Percentiles rank a stretch among this genome's conserved stretches.
phyloP scores from a whole-genome alignment of 2,329 filamentous ascomycete species.

The Periconia digitata region DNA sequence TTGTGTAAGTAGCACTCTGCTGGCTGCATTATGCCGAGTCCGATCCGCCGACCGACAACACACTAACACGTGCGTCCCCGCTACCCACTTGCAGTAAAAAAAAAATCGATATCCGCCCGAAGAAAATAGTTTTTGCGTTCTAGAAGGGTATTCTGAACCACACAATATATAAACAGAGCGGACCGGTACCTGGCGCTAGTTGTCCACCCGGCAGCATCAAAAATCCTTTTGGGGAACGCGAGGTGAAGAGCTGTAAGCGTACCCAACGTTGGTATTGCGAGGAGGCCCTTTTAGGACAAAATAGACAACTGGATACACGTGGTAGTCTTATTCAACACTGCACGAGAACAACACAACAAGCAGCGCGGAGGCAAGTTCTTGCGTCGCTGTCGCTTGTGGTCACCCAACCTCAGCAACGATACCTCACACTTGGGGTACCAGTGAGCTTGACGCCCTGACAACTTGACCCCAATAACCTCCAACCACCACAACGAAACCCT shows the following conservation, averaged over 20 bases:
- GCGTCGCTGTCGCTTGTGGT: slow-evolving; percentile 17
- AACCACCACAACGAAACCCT: neutral
- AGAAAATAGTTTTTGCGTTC: neutral
- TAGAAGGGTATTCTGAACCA: neutral
- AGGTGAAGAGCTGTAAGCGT: too few relatives aligned
- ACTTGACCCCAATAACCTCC: neutral
- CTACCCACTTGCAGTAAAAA: neutral
- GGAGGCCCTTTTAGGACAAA: neutral
- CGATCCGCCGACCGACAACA: neutral
- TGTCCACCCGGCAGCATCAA: too few relatives aligned
- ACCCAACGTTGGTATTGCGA: too few relatives aligned
- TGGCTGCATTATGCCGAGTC: neutral
- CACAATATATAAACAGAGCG: neutral
- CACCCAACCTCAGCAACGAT: slow-evolving; percentile 6
- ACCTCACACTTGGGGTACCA: neutral
- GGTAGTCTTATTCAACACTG: neutral
- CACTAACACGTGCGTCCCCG: neutral
- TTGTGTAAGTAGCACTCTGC: too few relatives aligned
- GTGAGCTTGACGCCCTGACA: neutral
- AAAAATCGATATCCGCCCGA: neutral
- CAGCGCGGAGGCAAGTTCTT: neutral
- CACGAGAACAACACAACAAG: slow-evolving; percentile 1
- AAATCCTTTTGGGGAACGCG: too few relatives aligned
- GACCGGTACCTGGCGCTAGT: neutral
- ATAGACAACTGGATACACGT: neutral